These are phyloP conservation scores for Erodium trifolium DNA, from an alignment of 441 rosid species.

Conservation along the genomic window DNA sequence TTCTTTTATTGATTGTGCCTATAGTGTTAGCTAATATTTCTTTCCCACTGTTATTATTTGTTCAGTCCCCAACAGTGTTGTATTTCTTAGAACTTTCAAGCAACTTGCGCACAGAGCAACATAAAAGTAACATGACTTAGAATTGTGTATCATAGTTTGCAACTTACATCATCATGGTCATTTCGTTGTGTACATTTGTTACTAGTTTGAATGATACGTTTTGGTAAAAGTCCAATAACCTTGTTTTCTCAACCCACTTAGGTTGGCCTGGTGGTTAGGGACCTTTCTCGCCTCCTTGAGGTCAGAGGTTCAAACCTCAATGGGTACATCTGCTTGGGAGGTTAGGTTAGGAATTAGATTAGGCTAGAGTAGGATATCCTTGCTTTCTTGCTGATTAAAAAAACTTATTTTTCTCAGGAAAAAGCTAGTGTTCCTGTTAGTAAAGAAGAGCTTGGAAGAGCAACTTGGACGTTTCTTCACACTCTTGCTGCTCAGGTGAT, in stretches of 20 bases:
- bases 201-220: background rate
- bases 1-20: background rate
- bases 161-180: background rate
- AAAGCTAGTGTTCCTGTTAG: slow-evolving; percentile 61
- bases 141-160: background rate
- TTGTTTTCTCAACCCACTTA: too few relatives aligned
- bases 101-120: background rate
- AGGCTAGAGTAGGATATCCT: too few relatives aligned
- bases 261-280: too few relatives aligned
- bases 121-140: background rate
- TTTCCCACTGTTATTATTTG: too few relatives aligned
- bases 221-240: background rate
- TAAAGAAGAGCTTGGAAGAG: slow-evolving; percentile 85
- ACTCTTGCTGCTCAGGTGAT: slow-evolving; percentile 88
- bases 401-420: slow-evolving; percentile 25
- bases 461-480: slow-evolving; percentile 95
- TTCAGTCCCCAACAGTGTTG: too few relatives aligned
- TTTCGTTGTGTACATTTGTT: background rate
- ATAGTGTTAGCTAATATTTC: background rate
- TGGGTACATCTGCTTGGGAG: too few relatives aligned
- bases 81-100: background rate
- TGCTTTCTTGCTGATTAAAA: too few relatives aligned
- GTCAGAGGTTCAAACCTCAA: too few relatives aligned
- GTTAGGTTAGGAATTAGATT: too few relatives aligned
- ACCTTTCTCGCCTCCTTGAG: too few relatives aligned